Percentiles rank a stretch among this genome's conserved stretches.
Conservation (phyloP, 192 early-diverging fungal species). For the Coemansia sp. region DNA sequence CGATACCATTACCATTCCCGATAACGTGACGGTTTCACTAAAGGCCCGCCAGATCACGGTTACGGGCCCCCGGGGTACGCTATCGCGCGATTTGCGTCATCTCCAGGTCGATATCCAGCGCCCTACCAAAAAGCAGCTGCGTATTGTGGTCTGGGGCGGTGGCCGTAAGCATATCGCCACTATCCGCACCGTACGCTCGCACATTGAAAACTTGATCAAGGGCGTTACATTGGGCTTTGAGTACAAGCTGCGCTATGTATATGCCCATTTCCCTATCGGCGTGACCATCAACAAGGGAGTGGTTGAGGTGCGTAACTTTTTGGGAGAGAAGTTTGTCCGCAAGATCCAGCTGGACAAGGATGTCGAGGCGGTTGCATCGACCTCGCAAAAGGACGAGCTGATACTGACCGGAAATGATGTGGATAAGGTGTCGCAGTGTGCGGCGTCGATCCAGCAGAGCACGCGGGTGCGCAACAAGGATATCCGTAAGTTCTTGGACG, state of each 20-base stretch:
- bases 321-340: constrained; percentile 93
- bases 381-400: constrained; percentile 92
- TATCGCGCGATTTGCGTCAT: constrained; percentile 90
- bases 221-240: constrained; percentile 98
- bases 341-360: constrained; percentile 83
- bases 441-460: constrained; percentile 95
- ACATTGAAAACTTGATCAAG: constrained; percentile 96
- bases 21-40: constrained; percentile 77
- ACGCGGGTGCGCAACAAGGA: constrained; percentile 96
- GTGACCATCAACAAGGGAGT: constrained; percentile 77
- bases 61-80: constrained; percentile 85
- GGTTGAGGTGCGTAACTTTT: constrained; percentile 98
- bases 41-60: constrained; percentile 88
- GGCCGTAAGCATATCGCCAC: constrained; percentile 96
- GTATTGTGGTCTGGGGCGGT: constrained; percentile 91
- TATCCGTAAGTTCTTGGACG: constrained; percentile 99
- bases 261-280: constrained; percentile 99
- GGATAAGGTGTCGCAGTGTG: constrained; percentile 90
- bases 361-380: constrained; percentile 75
- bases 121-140: constrained; percentile 66
- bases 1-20: constrained; percentile 86
- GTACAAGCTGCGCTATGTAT: constrained; percentile 99
- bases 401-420: constrained; percentile 91
- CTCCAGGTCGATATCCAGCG: constrained; percentile 87
- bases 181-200: constrained; percentile 94